phyloP scores from a whole-genome alignment of 371 early-diverging fungal species.

The Saksenaea oblongispora region DNA sequence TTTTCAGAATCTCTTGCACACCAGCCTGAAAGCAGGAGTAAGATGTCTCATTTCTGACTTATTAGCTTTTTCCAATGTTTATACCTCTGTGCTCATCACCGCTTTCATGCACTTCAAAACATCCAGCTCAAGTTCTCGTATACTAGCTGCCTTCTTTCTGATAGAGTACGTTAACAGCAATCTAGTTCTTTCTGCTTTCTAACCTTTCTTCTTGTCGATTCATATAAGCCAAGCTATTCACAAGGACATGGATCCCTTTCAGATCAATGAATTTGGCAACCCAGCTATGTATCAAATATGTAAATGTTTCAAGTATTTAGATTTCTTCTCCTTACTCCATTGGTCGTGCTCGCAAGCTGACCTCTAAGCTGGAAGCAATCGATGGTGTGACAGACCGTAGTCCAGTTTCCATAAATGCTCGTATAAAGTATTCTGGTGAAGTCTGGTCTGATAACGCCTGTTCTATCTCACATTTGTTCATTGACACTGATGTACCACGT shows the following conservation, averaged over 20 bases:
- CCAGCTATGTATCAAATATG: conserved; percentile 35
- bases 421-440: conserved; percentile 44
- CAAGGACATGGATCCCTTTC: conserved; percentile 63
- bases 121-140: conserved; percentile 63
- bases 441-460: conserved; percentile 12
- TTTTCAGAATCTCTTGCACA: conserved; percentile 66
- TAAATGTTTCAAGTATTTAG: not conserved
- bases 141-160: not conserved
- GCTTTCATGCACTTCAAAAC: conserved; percentile 76
- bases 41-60: not conserved
- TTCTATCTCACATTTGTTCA: not conserved
- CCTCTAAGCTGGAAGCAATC: conserved; percentile 42
- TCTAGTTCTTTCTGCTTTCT: conserved; percentile 19
- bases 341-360: conserved; percentile 45
- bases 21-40: conserved; percentile 53
- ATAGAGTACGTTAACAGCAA: not conserved
- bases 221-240: conserved; percentile 54
- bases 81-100: conserved; percentile 62
- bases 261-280: conserved; percentile 65
- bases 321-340: conserved; percentile 31
- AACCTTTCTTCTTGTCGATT: conserved; percentile 23
- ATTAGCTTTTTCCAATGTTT: not conserved
- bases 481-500: not conserved
- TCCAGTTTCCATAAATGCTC: conserved; percentile 48
- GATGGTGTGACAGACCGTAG: conserved; percentile 42